Base-by-base conservation (phyloP, 108 stramenopile genomes). In the Pseudonitzschia pungens region DNA sequence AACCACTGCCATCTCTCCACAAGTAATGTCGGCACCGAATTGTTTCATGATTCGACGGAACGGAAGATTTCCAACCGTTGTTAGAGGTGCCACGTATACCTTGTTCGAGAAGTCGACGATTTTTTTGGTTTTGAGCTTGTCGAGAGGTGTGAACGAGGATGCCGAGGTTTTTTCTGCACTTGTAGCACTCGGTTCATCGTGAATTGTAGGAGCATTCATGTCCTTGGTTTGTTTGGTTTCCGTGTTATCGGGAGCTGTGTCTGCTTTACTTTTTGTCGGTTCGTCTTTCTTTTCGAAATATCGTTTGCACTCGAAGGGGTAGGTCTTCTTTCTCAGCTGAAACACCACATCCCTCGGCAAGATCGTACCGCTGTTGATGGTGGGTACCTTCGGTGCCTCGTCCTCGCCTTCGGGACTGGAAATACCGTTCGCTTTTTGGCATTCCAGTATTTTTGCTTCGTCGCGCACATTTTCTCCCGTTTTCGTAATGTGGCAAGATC, bases 1-100 rank as follows among this genome's bases (percentile, higher is more conserved):
- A 11, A 84, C 82, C 31, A 99, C 84, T 0, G 98, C 97, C 99
- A 99, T 99, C 75, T 99, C 99, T 9, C 97, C 97, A 73, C 97
- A 98, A 9, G 99, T 99, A 68, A 99, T 98, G 76, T 99, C 99
- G 21, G 99, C 99, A 15, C 96, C 98, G 72, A 82, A 91, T 16
- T 83, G 74, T 77, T 97, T 98, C 93, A 98, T 90, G 50, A 99
- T 83, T 20, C 96, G 83, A 33, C 99, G 96, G 80, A 97, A 99
- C 0, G 99, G 99, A 0, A 99, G 77, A 75, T 99, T 99, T 4
- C 99, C 99, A 2, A 99, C 97, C 0, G 99, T 99, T 4, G 99
- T 99, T 6, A 99, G 88, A 7, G 99, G 99, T 5, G 99, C 99
- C 18, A 99, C 79, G 81, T 99, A 99, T 26, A 98, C 96, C 83